phyloP scores from a whole-genome alignment of 2,329 filamentous ascomycete genomes.

The Xylaria multiplex region DNA sequence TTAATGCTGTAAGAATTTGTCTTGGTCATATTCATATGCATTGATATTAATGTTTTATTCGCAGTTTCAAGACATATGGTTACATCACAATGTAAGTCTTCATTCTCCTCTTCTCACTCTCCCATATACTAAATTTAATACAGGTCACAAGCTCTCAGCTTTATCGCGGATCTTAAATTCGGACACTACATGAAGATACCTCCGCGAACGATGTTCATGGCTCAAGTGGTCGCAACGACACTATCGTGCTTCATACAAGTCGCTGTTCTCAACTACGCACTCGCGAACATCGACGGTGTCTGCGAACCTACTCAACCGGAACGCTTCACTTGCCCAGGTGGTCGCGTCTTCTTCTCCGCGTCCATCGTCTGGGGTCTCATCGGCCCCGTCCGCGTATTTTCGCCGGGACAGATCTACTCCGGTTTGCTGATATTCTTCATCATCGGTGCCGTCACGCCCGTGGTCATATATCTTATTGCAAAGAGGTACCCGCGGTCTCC shows the following conservation, averaged over 20 bases:
- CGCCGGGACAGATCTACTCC: constrained; percentile 69
- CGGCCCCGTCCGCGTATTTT: constrained; percentile 71
- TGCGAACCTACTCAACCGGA: constrained; percentile 68
- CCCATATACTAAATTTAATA: constrained; percentile 32
- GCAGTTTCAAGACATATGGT: constrained; percentile 70
- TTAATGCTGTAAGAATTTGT: constrained; percentile 70
- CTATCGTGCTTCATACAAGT: constrained; percentile 75
- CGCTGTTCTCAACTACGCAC: constrained; percentile 69
- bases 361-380: constrained; percentile 76
- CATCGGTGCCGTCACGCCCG: constrained; percentile 63
- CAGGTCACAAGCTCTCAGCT: constrained; percentile 69
- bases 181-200: constrained; percentile 80
- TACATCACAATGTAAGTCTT: constrained; percentile 66
- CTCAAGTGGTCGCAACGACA: constrained; percentile 72
- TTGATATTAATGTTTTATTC: constrained; percentile 35
- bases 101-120: constrained; percentile 36
- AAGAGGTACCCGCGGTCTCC: constrained; percentile 63
- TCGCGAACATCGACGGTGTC: constrained; percentile 69
- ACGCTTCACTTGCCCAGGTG: constrained; percentile 71
- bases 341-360: constrained; percentile 72
- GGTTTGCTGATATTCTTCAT: constrained; percentile 69
- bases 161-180: constrained; percentile 74
- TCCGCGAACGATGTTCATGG: constrained; percentile 69
- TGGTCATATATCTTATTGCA: constrained; percentile 61
- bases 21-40: background rate